Evolutionary conservation across 371 early-diverging fungal species (phyloP), one percentile per base, ranked within the genome.

Genomic region (Circinella umbellata): DNA sequence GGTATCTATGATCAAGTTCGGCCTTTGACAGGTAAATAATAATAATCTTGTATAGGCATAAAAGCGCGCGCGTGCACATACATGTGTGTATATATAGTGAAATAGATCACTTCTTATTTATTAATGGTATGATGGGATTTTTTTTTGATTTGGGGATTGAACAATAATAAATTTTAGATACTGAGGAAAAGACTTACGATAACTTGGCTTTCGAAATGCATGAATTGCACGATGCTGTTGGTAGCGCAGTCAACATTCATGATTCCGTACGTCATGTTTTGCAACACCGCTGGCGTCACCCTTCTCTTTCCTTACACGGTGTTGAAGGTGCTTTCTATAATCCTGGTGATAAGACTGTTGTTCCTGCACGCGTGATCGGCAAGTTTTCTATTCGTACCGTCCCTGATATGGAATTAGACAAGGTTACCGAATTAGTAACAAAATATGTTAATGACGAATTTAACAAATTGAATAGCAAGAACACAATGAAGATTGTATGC

Each of bases 351-450:
- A 98, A 99, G 89, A 99, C 99, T 14, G 99, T 99, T 18, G 96
- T 99, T 72, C 99, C 99, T 36, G 94, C 97, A 60, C 91, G 92
- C 75, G 98, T 97, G 51, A 89, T 90, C 64, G 99, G 99, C 79
- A 99, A 97, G 88, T 97, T 98, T 88, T 94, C 94, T 53, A 95
- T 98, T 81, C 94, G 98, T 80, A 91, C 93, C 9, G 94, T 94
- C 36, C 98, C 98, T 73, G 89, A 97, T 84, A 94, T 94, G 93
- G 86, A 90, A 17, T 95, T 94, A 46, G 92, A 90, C 60, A 80
- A 90, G 73, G 86, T 98, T 53, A 89, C 90, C 61, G 80, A 89
- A 71, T 80, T 90, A 20, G 96, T 97, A 3, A 79, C 79, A 65
- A 81, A 91, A 72, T 91, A 92, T 73, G 80, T 96, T 67, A 77